A percentile compares a stretch with the other conserved stretches of the same genome.
phyloP scores from a whole-genome alignment of 164 flowering plant species.

The Cinnamomum chago region DNA sequence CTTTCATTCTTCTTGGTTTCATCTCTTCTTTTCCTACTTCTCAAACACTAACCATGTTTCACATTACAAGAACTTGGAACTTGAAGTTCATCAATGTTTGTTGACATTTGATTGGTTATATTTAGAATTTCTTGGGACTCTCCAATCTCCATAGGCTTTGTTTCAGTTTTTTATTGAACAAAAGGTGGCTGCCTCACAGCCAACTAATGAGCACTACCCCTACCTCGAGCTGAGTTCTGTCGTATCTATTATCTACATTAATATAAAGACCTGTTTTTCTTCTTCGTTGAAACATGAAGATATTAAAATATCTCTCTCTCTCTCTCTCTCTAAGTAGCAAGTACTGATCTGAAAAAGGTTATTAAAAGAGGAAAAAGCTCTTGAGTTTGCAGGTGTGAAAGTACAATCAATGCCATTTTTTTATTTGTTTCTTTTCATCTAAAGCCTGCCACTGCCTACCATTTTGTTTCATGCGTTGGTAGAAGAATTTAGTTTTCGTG shows the following conservation, averaged over 20 bases:
- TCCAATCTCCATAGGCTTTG: neutral
- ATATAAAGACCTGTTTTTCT: neutral
- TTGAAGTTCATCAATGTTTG: neutral
- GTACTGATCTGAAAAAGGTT: slow-evolving; percentile 1
- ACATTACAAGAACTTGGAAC: slow-evolving; percentile 1
- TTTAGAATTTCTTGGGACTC: slow-evolving; percentile 5
- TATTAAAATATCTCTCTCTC: neutral
- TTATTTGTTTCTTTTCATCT: neutral
- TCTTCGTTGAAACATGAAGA: neutral
- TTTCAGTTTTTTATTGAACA: neutral
- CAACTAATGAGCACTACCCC: neutral
- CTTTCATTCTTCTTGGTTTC: neutral
- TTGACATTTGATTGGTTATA: neutral
- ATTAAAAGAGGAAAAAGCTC: neutral
- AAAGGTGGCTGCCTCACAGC: neutral
- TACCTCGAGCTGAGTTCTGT: neutral
- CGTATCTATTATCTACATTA: neutral
- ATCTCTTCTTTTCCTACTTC: neutral
- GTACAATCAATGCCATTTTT: neutral
- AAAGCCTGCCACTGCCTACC: neutral
- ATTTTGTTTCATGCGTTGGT: neutral
- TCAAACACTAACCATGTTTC: neutral
- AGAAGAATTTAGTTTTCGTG: neutral
- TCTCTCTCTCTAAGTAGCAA: neutral
- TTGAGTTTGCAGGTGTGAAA: neutral